Base-by-base conservation (phyloP, 2,329 filamentous ascomycete genomes). In the Mollisiaceae sp. region DNA sequence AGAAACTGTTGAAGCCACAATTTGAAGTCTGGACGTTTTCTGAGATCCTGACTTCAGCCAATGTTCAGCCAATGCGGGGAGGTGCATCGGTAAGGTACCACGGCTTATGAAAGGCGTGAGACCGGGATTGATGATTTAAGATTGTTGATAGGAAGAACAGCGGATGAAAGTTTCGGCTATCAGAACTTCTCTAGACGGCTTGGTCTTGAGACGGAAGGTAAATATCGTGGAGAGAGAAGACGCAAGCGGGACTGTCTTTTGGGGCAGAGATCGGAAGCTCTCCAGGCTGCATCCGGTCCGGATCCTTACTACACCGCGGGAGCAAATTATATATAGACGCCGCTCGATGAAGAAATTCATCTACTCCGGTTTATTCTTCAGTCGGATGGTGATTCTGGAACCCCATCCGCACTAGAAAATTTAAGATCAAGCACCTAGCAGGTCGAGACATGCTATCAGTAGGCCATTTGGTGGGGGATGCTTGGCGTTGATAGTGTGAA, bases 11-110 rank as follows among this genome's bases (percentile, higher is more conserved):
- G 12, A 32, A 54, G 50, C 24, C 50, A 35, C 24, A 8, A 12
- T 27, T 20, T 22, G n/a, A 2, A 20, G 20, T 8, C 12, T 50
- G 27, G 27, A 32, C 27, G 27, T 32, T 32, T 32, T 32, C 3
- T 32, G 50, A 54, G 50, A 18, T 54, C 24, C 22, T 54, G 50
- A 32, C 45, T 35, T 54, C 27, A 5, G 50, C 50, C 50, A 54
- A 54, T 54, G 24, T 35, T 22, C 45, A 50, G 45, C 45, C 45
- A 50, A 50, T 50, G 45, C 45, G 45, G 50, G 47, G 14, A 54
- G 50, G 15, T 5, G 50, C 24, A 12, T 32, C 50, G 50, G 50
- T 24, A 54, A 27, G 22, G 27, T 54, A 14, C 50, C 50, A 54
- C 50, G 50, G 50, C 50, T 54, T 54, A n/a, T 15, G 8, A 24